These are phyloP conservation scores for Diaporthe nobilis DNA, from an alignment of 2,329 filamentous ascomycete genomes.

Conservation along the genomic window DNA sequence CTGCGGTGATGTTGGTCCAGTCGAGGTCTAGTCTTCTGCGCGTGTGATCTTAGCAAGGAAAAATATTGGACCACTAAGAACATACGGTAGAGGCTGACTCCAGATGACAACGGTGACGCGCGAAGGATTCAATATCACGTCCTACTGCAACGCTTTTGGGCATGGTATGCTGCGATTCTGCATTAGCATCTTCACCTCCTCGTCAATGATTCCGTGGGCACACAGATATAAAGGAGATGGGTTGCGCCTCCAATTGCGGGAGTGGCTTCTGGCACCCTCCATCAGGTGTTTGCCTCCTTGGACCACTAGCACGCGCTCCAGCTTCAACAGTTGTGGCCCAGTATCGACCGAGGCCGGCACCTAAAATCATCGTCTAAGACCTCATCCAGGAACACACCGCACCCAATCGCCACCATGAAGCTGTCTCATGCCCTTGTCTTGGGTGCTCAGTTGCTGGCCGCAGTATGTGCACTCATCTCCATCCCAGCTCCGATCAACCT, in stretches of 20 bases:
- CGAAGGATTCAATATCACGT: conserved; percentile 15
- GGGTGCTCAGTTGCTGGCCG: not conserved
- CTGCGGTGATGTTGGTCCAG: not conserved
- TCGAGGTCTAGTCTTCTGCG: not conserved
- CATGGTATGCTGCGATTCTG: not conserved
- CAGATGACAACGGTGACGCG: not conserved
- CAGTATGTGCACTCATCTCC: not conserved
- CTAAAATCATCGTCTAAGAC: not conserved
- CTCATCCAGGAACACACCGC: not conserved
- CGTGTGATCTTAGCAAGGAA: not conserved
- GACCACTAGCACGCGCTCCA: not conserved
- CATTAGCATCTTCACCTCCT: conserved; percentile 1
- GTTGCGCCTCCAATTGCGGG: not conserved
- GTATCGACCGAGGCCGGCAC: no score
- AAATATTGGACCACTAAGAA: no score
- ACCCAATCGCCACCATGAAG: not conserved
- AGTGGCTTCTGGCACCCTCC: not conserved
- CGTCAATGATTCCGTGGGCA: not conserved
- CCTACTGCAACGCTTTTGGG: not conserved
- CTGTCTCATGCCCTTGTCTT: not conserved
- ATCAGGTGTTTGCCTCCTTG: not conserved
- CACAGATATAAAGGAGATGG: not conserved
- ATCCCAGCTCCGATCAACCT: not conserved
- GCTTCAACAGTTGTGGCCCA: not conserved
- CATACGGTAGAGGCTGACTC: not conserved